Evolutionary conservation across 2,329 filamentous ascomycete genomes (phyloP).

Genomic region (Teratosphaeria viscida): DNA sequence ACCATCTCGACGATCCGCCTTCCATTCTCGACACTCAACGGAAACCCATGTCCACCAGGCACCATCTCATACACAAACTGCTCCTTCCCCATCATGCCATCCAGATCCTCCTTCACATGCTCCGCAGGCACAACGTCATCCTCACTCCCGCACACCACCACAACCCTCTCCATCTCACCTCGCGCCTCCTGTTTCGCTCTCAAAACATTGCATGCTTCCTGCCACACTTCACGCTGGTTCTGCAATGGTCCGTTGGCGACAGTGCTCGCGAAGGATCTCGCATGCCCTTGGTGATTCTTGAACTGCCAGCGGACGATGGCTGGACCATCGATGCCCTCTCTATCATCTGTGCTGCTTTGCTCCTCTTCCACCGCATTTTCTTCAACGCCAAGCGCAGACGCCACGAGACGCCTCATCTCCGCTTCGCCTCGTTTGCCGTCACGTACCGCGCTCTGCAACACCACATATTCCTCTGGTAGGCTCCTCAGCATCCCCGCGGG

Average conservation of each 20-base stretch:
- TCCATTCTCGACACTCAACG: neutral
- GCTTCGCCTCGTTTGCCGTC: neutral
- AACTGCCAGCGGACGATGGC: constrained; percentile 13
- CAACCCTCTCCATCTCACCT: neutral
- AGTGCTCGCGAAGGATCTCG: constrained; percentile 9
- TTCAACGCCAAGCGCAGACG: neutral
- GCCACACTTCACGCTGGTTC: constrained; percentile 10
- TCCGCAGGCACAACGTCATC: constrained; percentile 3
- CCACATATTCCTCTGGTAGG: constrained; percentile 3
- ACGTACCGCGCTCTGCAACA: neutral
- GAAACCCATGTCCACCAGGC: constrained; percentile 4
- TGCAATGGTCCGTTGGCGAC: constrained; percentile 9
- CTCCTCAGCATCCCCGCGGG: constrained; percentile 10
- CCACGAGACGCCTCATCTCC: neutral
- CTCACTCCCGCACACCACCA: constrained; percentile 2
- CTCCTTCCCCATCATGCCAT: constrained; percentile 1
- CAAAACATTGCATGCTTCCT: constrained; percentile 5
- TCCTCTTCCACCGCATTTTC: neutral
- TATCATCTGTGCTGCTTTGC: neutral
- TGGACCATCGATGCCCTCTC: neutral
- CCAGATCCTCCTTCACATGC: constrained; percentile 3
- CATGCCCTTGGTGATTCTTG: constrained; percentile 10
- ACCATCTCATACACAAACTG: constrained; percentile 1
- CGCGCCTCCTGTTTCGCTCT: neutral
- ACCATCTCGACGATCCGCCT: neutral